A percentile compares a stretch with the other conserved stretches of the same genome.
Evolutionary conservation across 1,284 basidiomycete genomes (phyloP).

Genomic region (Athelia sp.): DNA sequence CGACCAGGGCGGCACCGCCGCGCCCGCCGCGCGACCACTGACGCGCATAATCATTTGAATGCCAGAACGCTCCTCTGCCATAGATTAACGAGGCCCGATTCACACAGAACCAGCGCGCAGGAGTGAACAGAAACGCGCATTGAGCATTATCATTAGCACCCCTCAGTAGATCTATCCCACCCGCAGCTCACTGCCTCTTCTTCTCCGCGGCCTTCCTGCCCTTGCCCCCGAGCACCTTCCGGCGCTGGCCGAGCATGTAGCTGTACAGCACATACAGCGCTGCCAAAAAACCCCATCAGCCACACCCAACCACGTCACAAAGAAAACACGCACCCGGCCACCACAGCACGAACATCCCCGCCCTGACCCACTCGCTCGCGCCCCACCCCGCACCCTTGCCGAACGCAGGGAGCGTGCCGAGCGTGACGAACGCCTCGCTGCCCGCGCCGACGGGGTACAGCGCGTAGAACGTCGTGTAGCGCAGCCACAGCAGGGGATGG

Average conservation of each 20-base stretch:
- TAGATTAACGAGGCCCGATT: too few relatives aligned
- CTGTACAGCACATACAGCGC: slow-evolving; percentile 86
- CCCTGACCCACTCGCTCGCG: slow-evolving; percentile 52
- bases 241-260: slow-evolving; percentile 84
- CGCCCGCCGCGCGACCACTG: too few relatives aligned
- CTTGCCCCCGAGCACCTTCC: slow-evolving; percentile 62
- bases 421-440: slow-evolving; percentile 86
- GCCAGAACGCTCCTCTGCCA: too few relatives aligned
- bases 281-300: slow-evolving; percentile 19
- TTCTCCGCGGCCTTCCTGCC: neutral
- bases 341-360: slow-evolving; percentile 74
- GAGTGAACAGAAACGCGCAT: too few relatives aligned
- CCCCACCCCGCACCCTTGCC: slow-evolving; percentile 35
- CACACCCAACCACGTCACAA: too few relatives aligned
- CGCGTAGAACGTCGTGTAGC: slow-evolving; percentile 91
- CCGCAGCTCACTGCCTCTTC: neutral
- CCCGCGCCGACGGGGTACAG: slow-evolving; percentile 91
- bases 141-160: too few relatives aligned
- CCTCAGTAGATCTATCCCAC: too few relatives aligned
- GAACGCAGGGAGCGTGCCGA: slow-evolving; percentile 66
- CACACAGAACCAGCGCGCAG: too few relatives aligned
- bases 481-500: slow-evolving; percentile 50
- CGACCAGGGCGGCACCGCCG: too few relatives aligned
- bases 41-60: too few relatives aligned
- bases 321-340: slow-evolving; percentile 70